Base-by-base conservation (phyloP, 176 grass and related monocot genomes). In the Panicum miliaceum region DNA sequence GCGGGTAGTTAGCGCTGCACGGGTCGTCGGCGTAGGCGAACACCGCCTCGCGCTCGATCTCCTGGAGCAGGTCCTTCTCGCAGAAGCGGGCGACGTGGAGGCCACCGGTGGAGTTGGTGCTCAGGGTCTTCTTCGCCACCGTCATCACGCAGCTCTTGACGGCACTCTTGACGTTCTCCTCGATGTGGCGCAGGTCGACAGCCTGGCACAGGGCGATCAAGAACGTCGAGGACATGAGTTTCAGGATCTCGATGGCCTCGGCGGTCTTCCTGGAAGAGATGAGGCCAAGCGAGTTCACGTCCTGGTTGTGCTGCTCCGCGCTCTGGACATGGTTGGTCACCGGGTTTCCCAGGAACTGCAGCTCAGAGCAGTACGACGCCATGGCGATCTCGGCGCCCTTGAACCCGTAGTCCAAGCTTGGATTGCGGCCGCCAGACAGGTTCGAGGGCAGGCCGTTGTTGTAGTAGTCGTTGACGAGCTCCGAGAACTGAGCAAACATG, bases 271-370 rank as follows among this genome's bases (percentile, higher is more conserved):
- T 64, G 16, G 93, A 75, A 1, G 93, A 95, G 88, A 95, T 91
- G 35, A 95, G 75, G 0, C 93, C 93, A 0, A 95, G 83, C 0
- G 93, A 95, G 80, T 95, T 95, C 8, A 95, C 93, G 13, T 95
- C 90, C 73, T 95, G 93, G 80, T 92, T 96, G 81, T 96, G 94
- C 8, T 93, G 90, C 81, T 96, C 94, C 2, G 94, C 91, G 16
- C 94, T 96, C 76, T 96, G 94, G 25, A 96, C 94, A 22, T 96
- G 91, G 88, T 90, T 96, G 54, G 94, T 96, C 36, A 96, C 91
- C 10, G 94, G 91, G 81, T 96, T 96, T 15, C 83, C 94, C 46
- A 96, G 81, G 72, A 96, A 95, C 36, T 95, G 93, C 36, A 95
- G 85, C 85, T 95, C 90, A 0, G 90, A 95, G 90, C 93, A 95